A percentile compares a stretch with the other conserved stretches of the same genome.
Evolutionary conservation across 2,329 filamentous ascomycete genomes (phyloP).

Genomic region (Colletotrichum spaethianum): DNA sequence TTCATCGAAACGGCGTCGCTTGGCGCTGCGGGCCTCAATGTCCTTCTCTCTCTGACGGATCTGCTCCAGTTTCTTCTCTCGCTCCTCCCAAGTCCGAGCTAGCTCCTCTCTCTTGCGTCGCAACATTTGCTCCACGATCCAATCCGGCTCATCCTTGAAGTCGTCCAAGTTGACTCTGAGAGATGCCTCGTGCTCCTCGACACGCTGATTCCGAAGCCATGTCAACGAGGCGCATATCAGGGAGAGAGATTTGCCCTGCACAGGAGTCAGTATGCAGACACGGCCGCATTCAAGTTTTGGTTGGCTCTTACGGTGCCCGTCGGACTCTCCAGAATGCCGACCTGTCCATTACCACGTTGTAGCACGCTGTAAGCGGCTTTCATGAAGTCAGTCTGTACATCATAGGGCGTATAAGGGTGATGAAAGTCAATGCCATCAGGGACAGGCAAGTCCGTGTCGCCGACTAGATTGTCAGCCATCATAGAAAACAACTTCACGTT

Average conservation of each 20-base stretch:
- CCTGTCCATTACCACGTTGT: slow-evolving; percentile 77
- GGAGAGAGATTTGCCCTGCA: slow-evolving; percentile 88
- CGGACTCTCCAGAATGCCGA: slow-evolving; percentile 94
- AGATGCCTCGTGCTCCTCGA: slow-evolving; percentile 66
- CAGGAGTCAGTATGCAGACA: slow-evolving; percentile 31
- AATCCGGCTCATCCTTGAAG: slow-evolving; percentile 81
- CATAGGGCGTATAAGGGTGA: slow-evolving; percentile 89
- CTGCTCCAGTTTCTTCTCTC: slow-evolving; percentile 79
- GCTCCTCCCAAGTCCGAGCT: slow-evolving; percentile 75
- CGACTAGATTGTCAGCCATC: slow-evolving; percentile 13
- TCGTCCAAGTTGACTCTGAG: slow-evolving; percentile 60
- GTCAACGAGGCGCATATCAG: slow-evolving; percentile 91
- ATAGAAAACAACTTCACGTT: no score
- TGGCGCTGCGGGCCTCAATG: slow-evolving; percentile 65
- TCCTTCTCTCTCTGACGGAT: slow-evolving; percentile 75
- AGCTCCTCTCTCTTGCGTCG: slow-evolving; percentile 78
- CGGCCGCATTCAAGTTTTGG: not conserved
- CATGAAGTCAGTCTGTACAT: slow-evolving; percentile 93
- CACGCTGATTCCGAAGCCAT: slow-evolving; percentile 90
- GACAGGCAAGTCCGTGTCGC: slow-evolving; percentile 43
- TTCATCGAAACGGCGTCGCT: slow-evolving; percentile 62
- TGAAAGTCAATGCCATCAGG: slow-evolving; percentile 75
- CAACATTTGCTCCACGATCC: slow-evolving; percentile 85
- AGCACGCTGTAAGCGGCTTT: slow-evolving; percentile 83
- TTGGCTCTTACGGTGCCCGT: slow-evolving; percentile 76